Percentiles rank a stretch among this genome's conserved stretches.
Conservation (phyloP, 257 asterid species). For the Solanum pinnatisectum region DNA sequence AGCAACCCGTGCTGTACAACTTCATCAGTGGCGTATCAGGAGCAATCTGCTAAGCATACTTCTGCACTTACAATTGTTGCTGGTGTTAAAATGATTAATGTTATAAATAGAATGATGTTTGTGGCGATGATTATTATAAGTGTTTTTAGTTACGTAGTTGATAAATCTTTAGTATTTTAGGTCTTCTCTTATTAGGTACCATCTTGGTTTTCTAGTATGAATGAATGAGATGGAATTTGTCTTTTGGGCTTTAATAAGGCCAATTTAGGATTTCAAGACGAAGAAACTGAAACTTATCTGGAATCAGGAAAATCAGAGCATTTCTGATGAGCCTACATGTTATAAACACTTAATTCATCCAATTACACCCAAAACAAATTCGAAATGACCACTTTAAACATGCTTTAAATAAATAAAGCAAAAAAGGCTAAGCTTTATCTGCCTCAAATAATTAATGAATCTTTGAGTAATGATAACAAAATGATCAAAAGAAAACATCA, state of each 20-base stretch:
- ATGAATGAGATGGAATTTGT: neutral
- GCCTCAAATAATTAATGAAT: constrained; percentile 8
- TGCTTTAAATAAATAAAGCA: neutral
- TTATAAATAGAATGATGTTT: neutral
- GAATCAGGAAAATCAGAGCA: neutral
- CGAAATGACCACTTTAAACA: neutral
- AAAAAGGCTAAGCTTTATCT: neutral
- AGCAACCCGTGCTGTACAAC: constrained; percentile 43
- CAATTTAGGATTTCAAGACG: no score
- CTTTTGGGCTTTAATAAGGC: neutral
- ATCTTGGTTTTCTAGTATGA: neutral
- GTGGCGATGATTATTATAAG: constrained; percentile 3
- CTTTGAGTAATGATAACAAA: constrained; percentile 18
- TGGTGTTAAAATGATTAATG: no score
- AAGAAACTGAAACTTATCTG: neutral
- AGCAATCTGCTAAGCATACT: constrained; percentile 12
- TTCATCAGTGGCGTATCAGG: constrained; percentile 77
- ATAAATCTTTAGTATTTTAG: neutral
- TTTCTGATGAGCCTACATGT: neutral
- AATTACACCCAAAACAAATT: neutral
- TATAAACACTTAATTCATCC: neutral
- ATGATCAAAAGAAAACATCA: constrained; percentile 8
- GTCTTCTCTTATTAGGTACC: neutral
- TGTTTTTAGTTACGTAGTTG: neutral
- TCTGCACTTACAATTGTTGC: neutral